Conservation (phyloP, 345 rosid genomes). For the Cardiospermum halicacabum region DNA sequence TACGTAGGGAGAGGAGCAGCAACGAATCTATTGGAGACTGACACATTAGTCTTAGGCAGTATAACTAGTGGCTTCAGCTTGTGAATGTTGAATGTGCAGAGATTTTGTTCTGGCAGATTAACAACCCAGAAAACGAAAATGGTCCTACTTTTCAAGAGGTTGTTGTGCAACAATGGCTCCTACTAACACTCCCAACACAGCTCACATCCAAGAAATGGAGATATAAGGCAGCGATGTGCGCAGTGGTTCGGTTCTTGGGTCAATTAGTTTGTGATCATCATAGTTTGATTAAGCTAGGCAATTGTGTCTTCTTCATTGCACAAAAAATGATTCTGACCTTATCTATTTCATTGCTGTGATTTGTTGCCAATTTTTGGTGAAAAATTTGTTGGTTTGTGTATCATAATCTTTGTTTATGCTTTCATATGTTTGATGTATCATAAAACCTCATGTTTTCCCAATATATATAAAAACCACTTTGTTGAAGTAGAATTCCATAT, state of each 20-base stretch:
- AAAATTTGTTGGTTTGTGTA: conserved; percentile 25
- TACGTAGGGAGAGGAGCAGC: conserved; percentile 61
- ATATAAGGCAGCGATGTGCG: background rate
- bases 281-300: conserved; percentile 21
- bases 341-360: conserved; percentile 24
- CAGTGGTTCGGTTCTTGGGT: conserved; percentile 17
- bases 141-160: conserved; percentile 12
- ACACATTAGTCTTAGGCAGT: conserved; percentile 4
- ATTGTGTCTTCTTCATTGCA: conserved; percentile 10
- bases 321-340: conserved; percentile 20
- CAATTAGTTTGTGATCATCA: conserved; percentile 16
- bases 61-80: conserved; percentile 14
- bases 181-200: conserved; percentile 2
- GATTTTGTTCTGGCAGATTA: conserved; percentile 7
- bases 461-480: background rate
- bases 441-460: background rate
- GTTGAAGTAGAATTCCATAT: too few relatives aligned
- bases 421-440: conserved; percentile 4
- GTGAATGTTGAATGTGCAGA: conserved; percentile 15
- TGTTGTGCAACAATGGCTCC: conserved; percentile 10
- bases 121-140: conserved; percentile 2
- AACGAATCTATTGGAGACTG: conserved; percentile 50
- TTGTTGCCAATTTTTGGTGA: conserved; percentile 28
- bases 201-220: conserved; percentile 8
- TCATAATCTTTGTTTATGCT: conserved; percentile 1